Evolutionary conservation across 441 rosid genomes (phyloP).

Genomic region (Omphalea diandra): DNA sequence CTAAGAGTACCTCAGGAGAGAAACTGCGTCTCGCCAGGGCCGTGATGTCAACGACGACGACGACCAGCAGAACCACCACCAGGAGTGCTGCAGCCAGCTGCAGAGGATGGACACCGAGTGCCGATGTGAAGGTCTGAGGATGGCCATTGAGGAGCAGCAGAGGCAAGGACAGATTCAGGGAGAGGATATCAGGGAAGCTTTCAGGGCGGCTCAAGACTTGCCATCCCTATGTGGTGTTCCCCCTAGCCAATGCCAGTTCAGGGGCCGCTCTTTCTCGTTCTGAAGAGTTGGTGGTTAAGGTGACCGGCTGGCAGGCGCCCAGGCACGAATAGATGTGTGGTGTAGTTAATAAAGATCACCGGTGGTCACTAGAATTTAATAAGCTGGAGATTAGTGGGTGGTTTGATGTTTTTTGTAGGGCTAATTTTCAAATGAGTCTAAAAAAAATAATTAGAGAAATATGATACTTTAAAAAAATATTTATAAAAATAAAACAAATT

Average conservation of each 20-base stretch:
- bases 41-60: neutral
- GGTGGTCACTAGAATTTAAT: neutral
- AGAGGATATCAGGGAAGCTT: neutral
- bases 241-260: conserved; percentile 16
- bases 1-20: neutral
- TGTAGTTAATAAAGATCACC: neutral
- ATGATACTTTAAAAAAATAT: too few species aligned
- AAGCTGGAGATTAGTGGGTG: neutral
- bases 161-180: neutral
- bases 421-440: too few species aligned
- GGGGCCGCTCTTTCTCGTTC: neutral
- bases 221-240: conserved; percentile 15
- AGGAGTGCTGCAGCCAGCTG: conserved; percentile 29
- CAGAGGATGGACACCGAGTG: conserved; percentile 17
- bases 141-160: neutral
- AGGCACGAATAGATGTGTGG: neutral
- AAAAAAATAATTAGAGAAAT: too few species aligned
- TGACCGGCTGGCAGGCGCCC: neutral
- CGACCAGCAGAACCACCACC: too few species aligned
- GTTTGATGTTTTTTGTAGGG: neutral
- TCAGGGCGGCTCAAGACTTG: conserved; percentile 2
- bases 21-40: too few species aligned
- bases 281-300: neutral
- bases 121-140: conserved; percentile 25
- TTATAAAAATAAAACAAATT: too few species aligned